These are phyloP conservation scores for Pisolithus orientalis DNA, from an alignment of 768 basidiomycete genomes.

Conservation along the genomic window DNA sequence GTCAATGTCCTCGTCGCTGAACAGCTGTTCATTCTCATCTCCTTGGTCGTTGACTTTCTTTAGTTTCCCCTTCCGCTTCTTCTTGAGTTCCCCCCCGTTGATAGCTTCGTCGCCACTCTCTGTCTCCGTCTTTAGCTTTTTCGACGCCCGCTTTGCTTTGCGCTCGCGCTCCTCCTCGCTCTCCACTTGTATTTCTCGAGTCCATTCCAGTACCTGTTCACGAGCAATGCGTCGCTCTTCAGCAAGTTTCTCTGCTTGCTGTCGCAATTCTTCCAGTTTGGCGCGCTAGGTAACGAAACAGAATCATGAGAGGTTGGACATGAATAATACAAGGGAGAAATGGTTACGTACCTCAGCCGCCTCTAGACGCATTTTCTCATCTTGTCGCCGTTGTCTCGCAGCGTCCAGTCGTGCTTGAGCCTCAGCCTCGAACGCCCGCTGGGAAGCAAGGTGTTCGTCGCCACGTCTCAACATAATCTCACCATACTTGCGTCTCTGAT, in stretches of 20 bases:
- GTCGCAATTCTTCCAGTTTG: slow-evolving; percentile 57
- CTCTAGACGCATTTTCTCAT: slow-evolving; percentile 65
- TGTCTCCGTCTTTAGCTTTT: slow-evolving; percentile 45
- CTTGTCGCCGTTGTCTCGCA: slow-evolving; percentile 72
- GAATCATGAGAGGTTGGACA: not conserved
- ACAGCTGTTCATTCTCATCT: slow-evolving; percentile 58
- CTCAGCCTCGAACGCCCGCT: slow-evolving; percentile 68
- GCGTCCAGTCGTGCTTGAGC: slow-evolving; percentile 65
- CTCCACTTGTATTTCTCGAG: slow-evolving; percentile 54
- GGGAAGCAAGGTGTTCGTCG: slow-evolving; percentile 70
- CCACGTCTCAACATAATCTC: slow-evolving; percentile 77
- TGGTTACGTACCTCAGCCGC: slow-evolving; percentile 52
- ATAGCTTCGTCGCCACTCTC: slow-evolving; percentile 48
- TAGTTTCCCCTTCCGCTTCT: slow-evolving; percentile 73
- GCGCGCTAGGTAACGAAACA: slow-evolving; percentile 36
- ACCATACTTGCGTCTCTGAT: slow-evolving; percentile 86
- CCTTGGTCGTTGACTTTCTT: slow-evolving; percentile 48
- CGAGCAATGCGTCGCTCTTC: slow-evolving; percentile 69
- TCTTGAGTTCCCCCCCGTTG: slow-evolving; percentile 48
- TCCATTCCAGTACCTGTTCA: slow-evolving; percentile 79
- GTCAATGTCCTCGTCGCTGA: slow-evolving; percentile 63
- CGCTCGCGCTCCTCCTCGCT: slow-evolving; percentile 79
- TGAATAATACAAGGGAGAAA: not conserved
- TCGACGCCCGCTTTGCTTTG: slow-evolving; percentile 48
- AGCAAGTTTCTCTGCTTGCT: slow-evolving; percentile 71